phyloP scores from a whole-genome alignment of 257 asterid genomes.

The Eucommia ulmoides region DNA sequence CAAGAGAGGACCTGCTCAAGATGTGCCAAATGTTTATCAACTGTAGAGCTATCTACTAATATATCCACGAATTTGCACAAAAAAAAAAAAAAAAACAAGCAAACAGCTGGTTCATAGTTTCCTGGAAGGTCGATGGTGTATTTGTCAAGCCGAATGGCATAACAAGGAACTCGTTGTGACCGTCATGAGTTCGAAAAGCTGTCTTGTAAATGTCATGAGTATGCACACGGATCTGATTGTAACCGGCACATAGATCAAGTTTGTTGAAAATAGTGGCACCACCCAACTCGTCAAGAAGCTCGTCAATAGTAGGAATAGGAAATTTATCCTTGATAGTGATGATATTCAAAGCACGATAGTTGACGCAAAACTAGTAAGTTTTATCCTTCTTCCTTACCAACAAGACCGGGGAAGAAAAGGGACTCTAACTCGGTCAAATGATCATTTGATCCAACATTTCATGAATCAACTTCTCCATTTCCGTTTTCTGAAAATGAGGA shows the following conservation, averaged over 20 bases:
- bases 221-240: background rate
- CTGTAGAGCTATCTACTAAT: background rate
- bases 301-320: slow-evolving; percentile 1
- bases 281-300: background rate
- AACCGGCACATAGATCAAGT: background rate
- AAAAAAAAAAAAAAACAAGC: background rate
- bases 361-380: background rate
- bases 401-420: background rate
- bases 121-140: background rate
- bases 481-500: background rate
- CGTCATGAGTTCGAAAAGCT: background rate
- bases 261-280: background rate
- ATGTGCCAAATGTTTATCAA: background rate
- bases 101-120: background rate
- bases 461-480: background rate
- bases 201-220: background rate
- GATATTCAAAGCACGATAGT: background rate
- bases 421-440: background rate
- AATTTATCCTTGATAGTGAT: background rate
- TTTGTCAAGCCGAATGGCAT: background rate
- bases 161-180: background rate
- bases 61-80: background rate
- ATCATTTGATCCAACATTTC: background rate
- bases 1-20: background rate
- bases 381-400: slow-evolving; percentile 1